A percentile compares a stretch with the other conserved stretches of the same genome.
These are phyloP conservation scores for Didymella arachidicola DNA, from an alignment of 2,329 filamentous ascomycete species.

Conservation along the genomic window DNA sequence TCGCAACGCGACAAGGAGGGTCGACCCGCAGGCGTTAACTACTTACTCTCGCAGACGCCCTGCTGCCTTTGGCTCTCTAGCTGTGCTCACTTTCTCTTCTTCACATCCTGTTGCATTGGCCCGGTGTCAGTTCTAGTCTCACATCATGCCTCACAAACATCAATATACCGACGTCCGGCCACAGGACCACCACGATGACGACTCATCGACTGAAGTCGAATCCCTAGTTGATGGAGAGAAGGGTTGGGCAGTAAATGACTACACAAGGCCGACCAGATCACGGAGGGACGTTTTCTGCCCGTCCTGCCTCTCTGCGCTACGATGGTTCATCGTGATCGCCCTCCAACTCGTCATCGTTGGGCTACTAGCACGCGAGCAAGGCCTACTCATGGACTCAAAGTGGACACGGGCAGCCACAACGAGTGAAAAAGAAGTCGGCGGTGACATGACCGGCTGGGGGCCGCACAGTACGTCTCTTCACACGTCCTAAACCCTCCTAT, in stretches of 20 bases:
- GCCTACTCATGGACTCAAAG: constrained; percentile 32
- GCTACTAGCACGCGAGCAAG: constrained; percentile 42
- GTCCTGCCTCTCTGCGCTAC: constrained; percentile 27
- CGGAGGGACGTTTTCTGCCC: constrained; percentile 31
- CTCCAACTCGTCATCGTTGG: constrained; percentile 43
- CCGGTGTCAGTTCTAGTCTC: constrained; percentile 29
- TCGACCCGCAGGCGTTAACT: constrained; percentile 20
- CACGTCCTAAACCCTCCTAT: not conserved
- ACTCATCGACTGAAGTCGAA: constrained; percentile 47
- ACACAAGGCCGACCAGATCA: constrained; percentile 25
- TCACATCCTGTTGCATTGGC: constrained; percentile 18
- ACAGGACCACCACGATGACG: constrained; percentile 39
- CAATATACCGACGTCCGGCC: constrained; percentile 40
- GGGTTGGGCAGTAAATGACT: constrained; percentile 34
- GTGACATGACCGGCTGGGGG: constrained; percentile 46
- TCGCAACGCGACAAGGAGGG: constrained; percentile 27
- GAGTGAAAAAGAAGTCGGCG: constrained; percentile 42
- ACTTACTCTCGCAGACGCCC: constrained; percentile 27
- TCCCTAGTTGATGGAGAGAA: constrained; percentile 43
- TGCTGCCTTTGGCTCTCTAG: constrained; percentile 33
- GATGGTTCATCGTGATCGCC: constrained; percentile 44
- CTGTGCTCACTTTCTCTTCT: constrained; percentile 39
- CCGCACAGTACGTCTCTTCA: constrained; percentile 36
- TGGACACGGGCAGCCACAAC: constrained; percentile 31
- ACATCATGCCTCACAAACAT: constrained; percentile 43